These are phyloP conservation scores for Erodium texanum DNA, from an alignment of 441 rosid species.

Conservation along the genomic window DNA sequence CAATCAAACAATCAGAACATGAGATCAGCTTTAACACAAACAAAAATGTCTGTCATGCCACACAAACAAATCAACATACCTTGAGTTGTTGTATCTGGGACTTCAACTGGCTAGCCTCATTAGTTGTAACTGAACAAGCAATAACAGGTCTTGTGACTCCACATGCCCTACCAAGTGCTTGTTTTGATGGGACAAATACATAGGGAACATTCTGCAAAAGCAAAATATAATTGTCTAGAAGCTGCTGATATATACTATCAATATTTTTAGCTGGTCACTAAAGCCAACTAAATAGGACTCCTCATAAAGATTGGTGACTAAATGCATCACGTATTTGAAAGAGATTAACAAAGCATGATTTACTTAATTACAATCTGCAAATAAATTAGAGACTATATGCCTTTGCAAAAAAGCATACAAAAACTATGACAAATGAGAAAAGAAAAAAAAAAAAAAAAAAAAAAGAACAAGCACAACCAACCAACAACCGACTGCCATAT, in stretches of 20 bases:
- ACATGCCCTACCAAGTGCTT: constrained; percentile 94
- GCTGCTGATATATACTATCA: neutral
- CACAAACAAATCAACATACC: constrained; percentile 25
- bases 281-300: too few relatives aligned
- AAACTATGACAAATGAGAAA: too few relatives aligned
- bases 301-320: neutral
- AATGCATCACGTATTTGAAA: too few relatives aligned
- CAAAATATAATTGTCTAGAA: too few relatives aligned
- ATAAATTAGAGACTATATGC: too few relatives aligned
- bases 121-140: constrained; percentile 77
- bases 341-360: neutral
- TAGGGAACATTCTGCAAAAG: constrained; percentile 89
- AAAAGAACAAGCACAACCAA: too few relatives aligned
- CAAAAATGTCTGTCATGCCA: too few relatives aligned
- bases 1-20: neutral
- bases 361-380: neutral
- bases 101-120: constrained; percentile 26
- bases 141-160: constrained; percentile 94
- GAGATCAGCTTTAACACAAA: too few relatives aligned
- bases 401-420: too few relatives aligned
- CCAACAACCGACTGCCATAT: too few relatives aligned
- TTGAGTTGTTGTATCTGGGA: constrained; percentile 58
- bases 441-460: too few relatives aligned
- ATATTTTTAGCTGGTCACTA: too few relatives aligned
- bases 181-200: constrained; percentile 91